A percentile compares a stretch with the other conserved stretches of the same genome.
Evolutionary conservation across 2,329 filamentous ascomycete species (phyloP).

Genomic region (Pseudogymnoascus sp.): DNA sequence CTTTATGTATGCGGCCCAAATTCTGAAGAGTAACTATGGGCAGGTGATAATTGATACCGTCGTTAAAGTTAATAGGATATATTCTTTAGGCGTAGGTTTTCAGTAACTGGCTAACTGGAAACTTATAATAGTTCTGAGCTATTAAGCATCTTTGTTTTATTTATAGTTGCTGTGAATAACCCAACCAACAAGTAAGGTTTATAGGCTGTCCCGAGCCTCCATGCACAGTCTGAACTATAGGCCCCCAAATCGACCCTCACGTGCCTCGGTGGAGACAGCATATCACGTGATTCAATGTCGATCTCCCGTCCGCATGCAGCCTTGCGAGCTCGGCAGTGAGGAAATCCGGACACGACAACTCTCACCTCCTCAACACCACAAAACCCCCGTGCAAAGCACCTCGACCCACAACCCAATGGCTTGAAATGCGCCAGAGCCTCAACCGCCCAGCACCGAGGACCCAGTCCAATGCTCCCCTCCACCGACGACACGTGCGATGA

Average conservation of each 20-base stretch:
- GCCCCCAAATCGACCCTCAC: not conserved
- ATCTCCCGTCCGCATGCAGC: constrained; percentile 10
- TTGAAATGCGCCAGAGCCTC: not conserved
- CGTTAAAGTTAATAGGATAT: too few species aligned
- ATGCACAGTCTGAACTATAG: not conserved
- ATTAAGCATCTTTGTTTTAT: not conserved
- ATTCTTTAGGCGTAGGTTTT: not conserved
- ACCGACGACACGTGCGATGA: constrained; percentile 24
- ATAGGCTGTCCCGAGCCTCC: not conserved
- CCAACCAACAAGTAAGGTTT: not conserved
- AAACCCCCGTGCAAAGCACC: not conserved
- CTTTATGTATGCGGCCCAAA: not conserved
- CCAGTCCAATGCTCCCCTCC: constrained; percentile 23
- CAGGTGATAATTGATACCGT: not conserved
- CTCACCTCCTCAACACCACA: not conserved
- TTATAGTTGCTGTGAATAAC: not conserved
- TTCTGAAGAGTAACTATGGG: not conserved
- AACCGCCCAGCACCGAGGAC: constrained; percentile 14
- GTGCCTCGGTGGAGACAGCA: not conserved
- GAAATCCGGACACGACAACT: not conserved
- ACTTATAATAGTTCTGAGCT: too few species aligned
- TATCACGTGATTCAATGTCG: not conserved
- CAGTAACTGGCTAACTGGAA: not conserved
- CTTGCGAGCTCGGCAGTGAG: not conserved
- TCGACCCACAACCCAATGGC: not conserved